Evolutionary conservation across 2,329 filamentous ascomycete genomes (phyloP).

Genomic region (Neopestalotiopsis clavispora): DNA sequence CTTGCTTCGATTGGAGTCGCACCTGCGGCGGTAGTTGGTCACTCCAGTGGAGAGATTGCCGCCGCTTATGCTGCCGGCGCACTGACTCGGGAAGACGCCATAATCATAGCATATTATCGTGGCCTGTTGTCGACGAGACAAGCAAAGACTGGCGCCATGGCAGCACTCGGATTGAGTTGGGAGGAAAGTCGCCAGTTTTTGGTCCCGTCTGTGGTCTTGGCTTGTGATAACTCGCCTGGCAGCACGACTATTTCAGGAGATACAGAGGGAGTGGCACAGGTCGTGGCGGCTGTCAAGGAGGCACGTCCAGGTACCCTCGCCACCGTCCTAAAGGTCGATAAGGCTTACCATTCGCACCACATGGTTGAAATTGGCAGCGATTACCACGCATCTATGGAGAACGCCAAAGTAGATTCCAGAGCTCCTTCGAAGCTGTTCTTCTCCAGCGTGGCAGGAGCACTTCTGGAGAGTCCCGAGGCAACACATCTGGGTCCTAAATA

Average conservation of each 20-base stretch:
- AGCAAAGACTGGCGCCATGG: neutral
- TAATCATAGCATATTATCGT: neutral
- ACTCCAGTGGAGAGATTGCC: conserved; percentile 42
- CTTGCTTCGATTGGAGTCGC: conserved; percentile 31
- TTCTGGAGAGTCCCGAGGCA: neutral
- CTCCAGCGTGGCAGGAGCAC: neutral
- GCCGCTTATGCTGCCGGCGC: conserved; percentile 33
- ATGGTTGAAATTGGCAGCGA: neutral
- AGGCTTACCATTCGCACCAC: conserved; percentile 13
- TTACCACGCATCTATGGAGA: neutral
- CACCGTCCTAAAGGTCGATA: conserved; percentile 1
- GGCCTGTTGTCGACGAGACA: neutral
- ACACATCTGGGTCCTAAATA: neutral
- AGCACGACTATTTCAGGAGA: neutral
- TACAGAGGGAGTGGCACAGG: neutral
- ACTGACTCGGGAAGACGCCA: neutral
- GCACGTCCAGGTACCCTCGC: neutral
- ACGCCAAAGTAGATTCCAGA: neutral
- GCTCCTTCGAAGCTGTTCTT: neutral
- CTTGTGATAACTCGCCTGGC: neutral
- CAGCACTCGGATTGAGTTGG: neutral
- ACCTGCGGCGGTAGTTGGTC: conserved; percentile 36
- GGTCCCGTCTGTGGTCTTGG: neutral
- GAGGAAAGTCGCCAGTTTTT: neutral
- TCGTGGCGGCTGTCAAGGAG: neutral